Conservation (phyloP, 768 basidiomycete species). For the Phylloporus rhodoxanthus region DNA sequence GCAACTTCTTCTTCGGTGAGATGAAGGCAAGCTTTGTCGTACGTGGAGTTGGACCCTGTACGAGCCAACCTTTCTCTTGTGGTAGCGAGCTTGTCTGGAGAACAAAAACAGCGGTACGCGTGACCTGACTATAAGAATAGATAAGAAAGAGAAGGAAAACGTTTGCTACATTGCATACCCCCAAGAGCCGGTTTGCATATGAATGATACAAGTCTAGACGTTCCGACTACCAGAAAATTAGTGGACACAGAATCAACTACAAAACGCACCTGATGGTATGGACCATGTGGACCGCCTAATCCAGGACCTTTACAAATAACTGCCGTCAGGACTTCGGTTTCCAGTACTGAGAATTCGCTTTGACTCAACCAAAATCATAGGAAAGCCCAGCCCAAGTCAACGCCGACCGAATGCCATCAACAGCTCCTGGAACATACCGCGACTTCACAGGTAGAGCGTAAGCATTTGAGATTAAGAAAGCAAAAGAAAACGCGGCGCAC, state of each 20-base stretch:
- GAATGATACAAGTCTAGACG: constrained; percentile 77
- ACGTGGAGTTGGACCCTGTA: constrained; percentile 69
- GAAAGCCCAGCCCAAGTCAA: constrained; percentile 82
- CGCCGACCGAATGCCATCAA: constrained; percentile 70
- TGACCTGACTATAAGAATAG: constrained; percentile 56
- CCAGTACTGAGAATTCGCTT: constrained; percentile 11
- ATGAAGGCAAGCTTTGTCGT: constrained; percentile 85
- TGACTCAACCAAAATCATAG: constrained; percentile 74
- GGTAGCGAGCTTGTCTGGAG: constrained; percentile 58
- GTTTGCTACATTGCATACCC: constrained; percentile 40
- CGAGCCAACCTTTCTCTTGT: constrained; percentile 68
- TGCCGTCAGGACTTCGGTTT: constrained; percentile 1
- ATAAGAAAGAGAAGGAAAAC: neutral
- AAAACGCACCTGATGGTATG: constrained; percentile 47
- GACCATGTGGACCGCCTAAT: constrained; percentile 57
- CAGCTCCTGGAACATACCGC: constrained; percentile 75
- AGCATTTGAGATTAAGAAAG: neutral
- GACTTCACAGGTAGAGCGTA: constrained; percentile 41
- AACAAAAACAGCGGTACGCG: constrained; percentile 91
- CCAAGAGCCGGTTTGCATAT: constrained; percentile 68
- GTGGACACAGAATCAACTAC: constrained; percentile 56
- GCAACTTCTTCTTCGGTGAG: constrained; percentile 82
- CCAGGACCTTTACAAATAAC: constrained; percentile 27
- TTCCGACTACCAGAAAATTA: constrained; percentile 60
- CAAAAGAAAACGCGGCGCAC: constrained; percentile 40